Base-by-base conservation (phyloP, 2,329 filamentous ascomycete genomes). In the Colletotrichum tanaceti region DNA sequence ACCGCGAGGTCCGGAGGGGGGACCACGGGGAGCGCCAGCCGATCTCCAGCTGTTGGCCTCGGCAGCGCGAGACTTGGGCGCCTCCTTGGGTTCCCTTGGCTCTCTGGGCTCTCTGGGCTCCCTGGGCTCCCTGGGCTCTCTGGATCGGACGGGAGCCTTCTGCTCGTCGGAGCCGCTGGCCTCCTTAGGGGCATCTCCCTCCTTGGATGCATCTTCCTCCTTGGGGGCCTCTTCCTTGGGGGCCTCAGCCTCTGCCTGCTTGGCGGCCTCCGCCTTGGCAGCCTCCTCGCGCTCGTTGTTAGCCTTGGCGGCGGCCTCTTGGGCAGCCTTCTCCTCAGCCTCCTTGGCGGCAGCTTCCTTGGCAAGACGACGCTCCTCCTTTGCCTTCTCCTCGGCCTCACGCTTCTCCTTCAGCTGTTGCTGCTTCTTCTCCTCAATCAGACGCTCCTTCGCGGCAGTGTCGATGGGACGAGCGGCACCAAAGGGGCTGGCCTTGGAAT, bases 381-480 rank as follows among this genome's bases (percentile, higher is more conserved):
- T 94, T 52, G 89, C 91, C 83, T 94, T 96, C 71, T 96, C 93
- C 1, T 96, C 93, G 0, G 91, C 89, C 74, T 97, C 94, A 77
- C 91, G 92, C 88, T 97, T 97, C 79, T 96, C 90, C 72, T 90
- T 90, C 32, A 94, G 71, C 7, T 88, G 87, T 67, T 92, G 85
- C 75, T 92, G 85, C 72, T 92, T 88, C 86, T 93, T 97, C 82
- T 97, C 93, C 75, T 97, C 95, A 66, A 99, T 90, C 79, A 97
- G 91, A 74, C 90, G 91, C 83, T 98, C 95, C 73, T 93, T 90
- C 16, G 94, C 88, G 53, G 93, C 92, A 54, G 95, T 98, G 81
- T 99, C 94, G 74, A 98, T 97, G 63, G 96, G 96, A 71, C 92
- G 90, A 65, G 96, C 96, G 70, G 92, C 94, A 75, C 96, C 96